A percentile compares a stretch with the other conserved stretches of the same genome.
Conservation (phyloP, 495 filamentous ascomycete species). For the Rusavskia elegans region DNA sequence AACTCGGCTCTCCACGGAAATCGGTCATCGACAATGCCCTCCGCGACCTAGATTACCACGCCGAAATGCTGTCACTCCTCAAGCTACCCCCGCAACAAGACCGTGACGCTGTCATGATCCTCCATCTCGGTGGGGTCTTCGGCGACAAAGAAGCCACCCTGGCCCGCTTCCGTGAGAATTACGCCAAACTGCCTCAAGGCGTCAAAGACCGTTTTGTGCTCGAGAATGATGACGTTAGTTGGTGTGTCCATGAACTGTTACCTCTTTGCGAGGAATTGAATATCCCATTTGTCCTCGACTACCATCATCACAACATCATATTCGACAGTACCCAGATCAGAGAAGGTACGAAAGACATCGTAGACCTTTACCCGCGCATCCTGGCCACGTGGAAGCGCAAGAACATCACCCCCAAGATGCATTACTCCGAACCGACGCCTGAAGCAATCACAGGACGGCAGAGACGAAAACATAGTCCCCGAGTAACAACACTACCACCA, state of each 20-base stretch:
- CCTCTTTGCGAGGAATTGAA: slow-evolving; percentile 85
- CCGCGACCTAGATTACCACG: slow-evolving; percentile 80
- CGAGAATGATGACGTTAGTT: slow-evolving; percentile 88
- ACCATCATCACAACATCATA: slow-evolving; percentile 89
- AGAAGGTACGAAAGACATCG: slow-evolving; percentile 76
- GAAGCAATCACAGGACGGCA: slow-evolving; percentile 60
- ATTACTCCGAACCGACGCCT: slow-evolving; percentile 71
- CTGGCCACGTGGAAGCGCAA: slow-evolving; percentile 74
- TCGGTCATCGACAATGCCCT: slow-evolving; percentile 61
- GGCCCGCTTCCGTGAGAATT: slow-evolving; percentile 68
- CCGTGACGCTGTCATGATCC: slow-evolving; percentile 82
- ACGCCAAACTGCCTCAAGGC: slow-evolving; percentile 42
- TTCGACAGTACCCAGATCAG: slow-evolving; percentile 58
- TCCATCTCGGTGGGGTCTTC: slow-evolving; percentile 88
- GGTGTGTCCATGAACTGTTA: slow-evolving; percentile 80
- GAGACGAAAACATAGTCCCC: slow-evolving; percentile 67
- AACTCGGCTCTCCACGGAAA: slow-evolving; percentile 63
- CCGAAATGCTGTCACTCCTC: slow-evolving; percentile 67
- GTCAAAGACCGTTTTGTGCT: slow-evolving; percentile 74
- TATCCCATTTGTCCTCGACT: slow-evolving; percentile 87
- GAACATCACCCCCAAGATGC: slow-evolving; percentile 86
- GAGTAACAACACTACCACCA: slow-evolving; percentile 65
- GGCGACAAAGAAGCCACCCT: slow-evolving; percentile 77
- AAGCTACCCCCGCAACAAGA: slow-evolving; percentile 65
- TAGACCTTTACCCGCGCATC: slow-evolving; percentile 54